Evolutionary conservation across 805 yeast species (phyloP), one percentile per base, ranked within the genome.

Genomic region (Wickerhamiella allomyrinae): DNA sequence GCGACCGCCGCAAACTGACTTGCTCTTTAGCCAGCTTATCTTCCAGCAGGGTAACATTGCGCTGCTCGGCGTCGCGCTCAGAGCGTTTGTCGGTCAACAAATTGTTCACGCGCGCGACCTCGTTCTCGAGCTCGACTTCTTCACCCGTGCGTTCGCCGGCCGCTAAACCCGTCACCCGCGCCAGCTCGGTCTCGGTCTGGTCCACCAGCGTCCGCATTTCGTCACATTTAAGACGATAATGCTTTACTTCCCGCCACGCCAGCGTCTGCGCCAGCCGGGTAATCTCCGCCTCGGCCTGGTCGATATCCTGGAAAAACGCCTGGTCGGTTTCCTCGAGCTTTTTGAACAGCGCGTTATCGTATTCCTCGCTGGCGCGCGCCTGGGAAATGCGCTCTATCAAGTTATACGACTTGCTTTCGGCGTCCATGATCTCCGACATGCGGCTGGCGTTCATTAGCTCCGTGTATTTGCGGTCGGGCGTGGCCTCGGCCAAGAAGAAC

Each of bases 401-500:
- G n/a, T 7, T 17, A 7, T 3, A 6, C 4, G 5, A 7, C 31
- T 27, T 27, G 13, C 14, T 17, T 7, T n/a, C 14, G 31, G 13
- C 17, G 6, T 22, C 24, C 6, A 22, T 6, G 24, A 22, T 22
- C 24, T 27, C 31, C 8, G 13, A n/a, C 31, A 27, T 27, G 14
- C 31, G 81, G 17, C 17, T 27, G 17, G 69, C 52, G 41, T 73
- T 72, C 82, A 80, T 78, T 56, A 89, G 84, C 55, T 74, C 77
- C 13, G 69, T 68, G 58, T 77, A 91, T 59, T 86, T 83, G 38
- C 73, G 78, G 27, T 67, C 68, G 45, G 83, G 80, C 4, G 83
- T 70, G 4, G 91, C 75, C 24, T 78, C 74, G 1, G 94, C 80
- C 47, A 91, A 63, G 56, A 91, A 91, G 13, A 87, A 80, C 50